phyloP scores from a whole-genome alignment of 306 rosid genomes.

The Vigna radiata region DNA sequence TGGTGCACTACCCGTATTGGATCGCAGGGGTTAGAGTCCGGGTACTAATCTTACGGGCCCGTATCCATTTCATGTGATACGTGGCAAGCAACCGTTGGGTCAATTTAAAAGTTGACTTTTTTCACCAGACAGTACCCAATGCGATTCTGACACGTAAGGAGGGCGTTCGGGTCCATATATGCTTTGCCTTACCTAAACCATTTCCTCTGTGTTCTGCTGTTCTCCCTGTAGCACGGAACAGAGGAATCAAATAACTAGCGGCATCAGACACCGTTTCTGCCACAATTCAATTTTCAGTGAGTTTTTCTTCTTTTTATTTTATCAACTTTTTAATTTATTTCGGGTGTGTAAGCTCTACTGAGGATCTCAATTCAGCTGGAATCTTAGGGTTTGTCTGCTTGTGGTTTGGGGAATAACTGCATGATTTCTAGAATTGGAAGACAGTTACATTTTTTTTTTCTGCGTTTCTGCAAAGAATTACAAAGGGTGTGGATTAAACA shows the following conservation, averaged over 20 bases:
- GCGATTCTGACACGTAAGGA: conserved; percentile 39
- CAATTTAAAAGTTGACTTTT: conserved; percentile 55
- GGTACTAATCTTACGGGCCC: conserved; percentile 43
- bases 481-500: conserved; percentile 18
- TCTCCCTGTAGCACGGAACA: conserved; percentile 39
- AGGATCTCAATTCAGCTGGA: conserved; percentile 33
- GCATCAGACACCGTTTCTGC: conserved; percentile 37
- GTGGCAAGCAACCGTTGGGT: conserved; percentile 45
- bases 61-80: conserved; percentile 45
- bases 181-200: conserved; percentile 55
- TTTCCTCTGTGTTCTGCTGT: conserved; percentile 45
- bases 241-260: conserved; percentile 15
- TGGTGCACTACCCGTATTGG: conserved; percentile 47
- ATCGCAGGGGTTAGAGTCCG: conserved; percentile 38
- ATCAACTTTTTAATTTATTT: not conserved
- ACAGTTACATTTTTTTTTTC: conserved; percentile 3
- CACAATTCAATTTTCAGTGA: conserved; percentile 62
- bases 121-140: not conserved
- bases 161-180: conserved; percentile 58
- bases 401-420: conserved; percentile 33
- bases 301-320: conserved; percentile 27
- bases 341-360: conserved; percentile 11
- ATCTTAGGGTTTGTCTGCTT: conserved; percentile 47
- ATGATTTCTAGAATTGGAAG: conserved; percentile 10
- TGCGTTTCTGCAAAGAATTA: conserved; percentile 24